Conservation (phyloP, 495 filamentous ascomycete genomes). For the Hypoxylon crocopeplum region DNA sequence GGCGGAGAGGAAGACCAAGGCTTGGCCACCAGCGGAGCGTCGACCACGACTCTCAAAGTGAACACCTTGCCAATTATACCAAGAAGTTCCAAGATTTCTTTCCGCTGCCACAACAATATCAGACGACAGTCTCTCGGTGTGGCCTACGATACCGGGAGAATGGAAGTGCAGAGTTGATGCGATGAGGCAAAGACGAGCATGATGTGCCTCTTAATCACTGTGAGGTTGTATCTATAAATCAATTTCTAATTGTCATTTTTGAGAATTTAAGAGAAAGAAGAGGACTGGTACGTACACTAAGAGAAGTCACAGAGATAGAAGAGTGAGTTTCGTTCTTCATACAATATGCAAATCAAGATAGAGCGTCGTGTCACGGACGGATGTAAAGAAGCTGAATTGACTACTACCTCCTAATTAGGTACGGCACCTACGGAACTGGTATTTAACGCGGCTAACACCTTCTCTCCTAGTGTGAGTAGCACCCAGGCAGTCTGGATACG, state of each 20-base stretch:
- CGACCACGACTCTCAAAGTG: conserved; percentile 5
- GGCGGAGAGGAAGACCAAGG: conserved; percentile 47
- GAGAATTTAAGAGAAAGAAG: too few relatives aligned
- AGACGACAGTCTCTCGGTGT: neutral
- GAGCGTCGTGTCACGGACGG: conserved; percentile 4
- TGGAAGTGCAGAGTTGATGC: neutral
- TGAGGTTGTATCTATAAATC: too few relatives aligned
- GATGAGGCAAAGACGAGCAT: neutral
- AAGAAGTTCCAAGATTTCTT: conserved; percentile 34
- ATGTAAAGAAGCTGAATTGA: neutral
- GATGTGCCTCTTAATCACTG: too few relatives aligned
- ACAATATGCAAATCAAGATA: conserved; percentile 1
- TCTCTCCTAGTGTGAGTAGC: conserved; percentile 4
- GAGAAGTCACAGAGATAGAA: too few relatives aligned
- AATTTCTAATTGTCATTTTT: too few relatives aligned
- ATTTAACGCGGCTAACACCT: neutral
- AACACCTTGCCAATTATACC: conserved; percentile 21
- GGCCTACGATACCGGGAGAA: conserved; percentile 7
- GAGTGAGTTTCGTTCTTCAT: too few relatives aligned
- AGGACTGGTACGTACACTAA: too few relatives aligned
- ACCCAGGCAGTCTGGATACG: conserved; percentile 25
- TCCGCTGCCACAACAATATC: conserved; percentile 23
- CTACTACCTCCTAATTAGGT: conserved; percentile 5
- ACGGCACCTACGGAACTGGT: neutral
- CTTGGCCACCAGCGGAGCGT: conserved; percentile 41